Percentiles rank a stretch among this genome's conserved stretches.
phyloP scores from a whole-genome alignment of 2,329 filamentous ascomycete genomes.

The Penicillium decumbens region DNA sequence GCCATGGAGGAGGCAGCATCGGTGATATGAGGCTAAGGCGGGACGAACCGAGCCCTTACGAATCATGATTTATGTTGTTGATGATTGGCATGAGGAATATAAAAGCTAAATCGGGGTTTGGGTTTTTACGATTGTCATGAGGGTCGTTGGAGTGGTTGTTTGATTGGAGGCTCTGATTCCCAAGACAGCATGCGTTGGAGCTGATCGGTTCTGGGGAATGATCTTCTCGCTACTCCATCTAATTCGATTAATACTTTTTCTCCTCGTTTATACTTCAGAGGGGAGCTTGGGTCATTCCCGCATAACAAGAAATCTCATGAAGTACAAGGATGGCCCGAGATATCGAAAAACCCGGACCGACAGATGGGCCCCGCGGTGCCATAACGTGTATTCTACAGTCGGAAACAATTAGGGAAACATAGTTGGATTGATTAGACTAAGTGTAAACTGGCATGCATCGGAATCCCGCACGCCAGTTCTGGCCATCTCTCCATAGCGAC shows the following conservation, averaged over 20 bases:
- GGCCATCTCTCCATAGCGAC: background rate
- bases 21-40: background rate
- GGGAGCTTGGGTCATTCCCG: background rate
- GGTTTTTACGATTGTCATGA: background rate
- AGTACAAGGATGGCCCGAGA: background rate
- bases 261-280: background rate
- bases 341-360: background rate
- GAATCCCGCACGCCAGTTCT: background rate
- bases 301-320: background rate
- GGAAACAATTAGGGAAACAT: background rate
- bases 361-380: background rate
- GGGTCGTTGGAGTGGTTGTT: background rate
- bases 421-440: background rate
- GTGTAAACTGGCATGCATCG: background rate
- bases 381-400: background rate
- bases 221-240: background rate
- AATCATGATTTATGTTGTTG: slow-evolving; percentile 21
- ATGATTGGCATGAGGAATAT: slow-evolving; percentile 20
- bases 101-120: slow-evolving; percentile 8
- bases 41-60: slow-evolving; percentile 4
- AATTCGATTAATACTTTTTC: background rate
- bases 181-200: background rate
- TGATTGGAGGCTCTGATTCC: background rate
- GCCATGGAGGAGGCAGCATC: slow-evolving; percentile 27
- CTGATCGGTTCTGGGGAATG: background rate